A percentile compares a stretch with the other conserved stretches of the same genome.
Conservation (phyloP, 148 eudicot species). For the Cornus florida region DNA sequence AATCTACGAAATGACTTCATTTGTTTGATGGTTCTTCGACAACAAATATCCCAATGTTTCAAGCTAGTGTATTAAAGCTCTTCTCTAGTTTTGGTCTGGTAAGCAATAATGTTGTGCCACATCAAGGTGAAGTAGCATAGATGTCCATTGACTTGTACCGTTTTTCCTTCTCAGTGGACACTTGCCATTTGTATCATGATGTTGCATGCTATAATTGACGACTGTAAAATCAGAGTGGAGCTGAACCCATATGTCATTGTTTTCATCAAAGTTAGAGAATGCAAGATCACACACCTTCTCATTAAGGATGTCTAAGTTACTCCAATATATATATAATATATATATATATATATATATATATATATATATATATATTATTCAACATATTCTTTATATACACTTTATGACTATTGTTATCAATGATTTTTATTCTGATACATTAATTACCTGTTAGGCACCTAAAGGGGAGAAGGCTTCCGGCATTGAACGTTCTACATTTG, state of each 20-base stretch:
- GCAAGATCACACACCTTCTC: not conserved
- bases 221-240: not conserved
- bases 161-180: not conserved
- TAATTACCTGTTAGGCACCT: conserved; percentile 58
- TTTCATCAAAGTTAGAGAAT: not conserved
- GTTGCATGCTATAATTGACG: not conserved
- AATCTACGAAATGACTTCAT: no score
- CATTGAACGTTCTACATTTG: conserved; percentile 90
- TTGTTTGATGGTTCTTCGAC: no score
- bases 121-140: not conserved
- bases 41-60: not conserved
- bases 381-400: not conserved
- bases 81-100: not conserved
- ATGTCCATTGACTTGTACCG: not conserved
- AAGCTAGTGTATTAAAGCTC: not conserved
- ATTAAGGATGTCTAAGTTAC: not conserved
- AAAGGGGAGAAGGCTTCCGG: conserved; percentile 59
- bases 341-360: no score
- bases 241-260: not conserved
- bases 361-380: not conserved
- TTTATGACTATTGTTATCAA: not conserved
- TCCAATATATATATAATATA: not conserved
- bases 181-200: not conserved
- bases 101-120: not conserved
- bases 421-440: not conserved